A percentile compares a stretch with the other conserved stretches of the same genome.
Evolutionary conservation across 2,329 filamentous ascomycete genomes (phyloP).

Genomic region (Botrytis medusae): DNA sequence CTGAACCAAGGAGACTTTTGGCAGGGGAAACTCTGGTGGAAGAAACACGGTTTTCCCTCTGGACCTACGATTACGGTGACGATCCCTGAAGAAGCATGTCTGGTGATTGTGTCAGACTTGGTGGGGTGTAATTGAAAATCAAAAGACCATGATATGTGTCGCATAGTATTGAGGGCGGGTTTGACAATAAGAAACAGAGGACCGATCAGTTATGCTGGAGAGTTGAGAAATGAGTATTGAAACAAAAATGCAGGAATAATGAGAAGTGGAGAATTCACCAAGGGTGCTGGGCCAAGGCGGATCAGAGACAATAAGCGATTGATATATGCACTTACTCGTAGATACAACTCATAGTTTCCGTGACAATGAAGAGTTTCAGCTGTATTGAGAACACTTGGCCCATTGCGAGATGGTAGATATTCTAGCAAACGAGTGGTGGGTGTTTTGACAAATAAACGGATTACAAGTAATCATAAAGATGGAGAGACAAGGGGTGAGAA

Average conservation of each 20-base stretch:
- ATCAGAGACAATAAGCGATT: not conserved
- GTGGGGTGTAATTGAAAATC: too few relatives aligned
- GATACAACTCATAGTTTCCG: not conserved
- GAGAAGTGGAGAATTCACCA: not conserved
- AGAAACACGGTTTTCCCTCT: not conserved
- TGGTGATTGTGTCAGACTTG: not conserved
- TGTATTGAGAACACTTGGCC: not conserved
- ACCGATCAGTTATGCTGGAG: not conserved
- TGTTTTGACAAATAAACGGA: too few relatives aligned
- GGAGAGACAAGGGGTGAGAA: rapidly evolving
- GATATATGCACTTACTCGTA: slow-evolving; percentile 1
- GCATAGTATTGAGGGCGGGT: not conserved
- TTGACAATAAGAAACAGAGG: not conserved
- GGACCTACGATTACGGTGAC: not conserved
- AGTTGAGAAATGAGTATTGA: rapidly evolving
- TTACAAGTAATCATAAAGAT: not conserved
- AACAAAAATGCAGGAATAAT: not conserved
- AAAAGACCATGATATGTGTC: not conserved
- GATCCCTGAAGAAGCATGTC: not conserved
- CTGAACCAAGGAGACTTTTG: slow-evolving; percentile 12
- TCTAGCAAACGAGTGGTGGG: not conserved
- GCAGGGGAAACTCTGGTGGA: slow-evolving; percentile 7
- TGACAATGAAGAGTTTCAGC: rapidly evolving
- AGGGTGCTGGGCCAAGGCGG: not conserved
- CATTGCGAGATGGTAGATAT: not conserved